Evolutionary conservation across 2,329 filamentous ascomycete genomes (phyloP).

Genomic region (Phyllosticta paracitricarpa): DNA sequence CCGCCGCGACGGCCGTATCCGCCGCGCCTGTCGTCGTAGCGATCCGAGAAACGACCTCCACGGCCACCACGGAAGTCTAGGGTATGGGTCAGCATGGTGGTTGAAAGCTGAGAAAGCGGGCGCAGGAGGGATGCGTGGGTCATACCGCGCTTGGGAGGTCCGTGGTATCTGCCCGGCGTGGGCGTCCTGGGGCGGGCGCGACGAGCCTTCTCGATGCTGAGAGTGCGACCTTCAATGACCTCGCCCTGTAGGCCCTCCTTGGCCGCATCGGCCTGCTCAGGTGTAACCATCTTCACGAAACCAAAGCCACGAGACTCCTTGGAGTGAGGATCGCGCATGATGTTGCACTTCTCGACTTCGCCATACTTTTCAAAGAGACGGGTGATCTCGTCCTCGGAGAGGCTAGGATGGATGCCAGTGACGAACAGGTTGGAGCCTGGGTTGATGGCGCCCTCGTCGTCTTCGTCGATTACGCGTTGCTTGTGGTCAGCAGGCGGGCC

Average conservation of each 20-base stretch:
- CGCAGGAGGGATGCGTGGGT: conserved; percentile 3
- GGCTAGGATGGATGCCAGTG: conserved; percentile 89
- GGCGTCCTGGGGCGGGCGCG: conserved; percentile 90
- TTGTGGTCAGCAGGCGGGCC: conserved; percentile 39
- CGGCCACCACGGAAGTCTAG: conserved; percentile 38
- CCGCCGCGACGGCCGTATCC: conserved; percentile 32
- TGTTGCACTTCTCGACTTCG: conserved; percentile 97
- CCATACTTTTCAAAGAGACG: conserved; percentile 98
- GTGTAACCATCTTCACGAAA: conserved; percentile 97
- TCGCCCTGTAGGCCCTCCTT: conserved; percentile 95
- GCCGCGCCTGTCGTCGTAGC: conserved; percentile 32
- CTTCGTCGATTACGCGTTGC: conserved; percentile 35
- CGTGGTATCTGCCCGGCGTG: conserved; percentile 98
- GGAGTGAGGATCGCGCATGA: conserved; percentile 97
- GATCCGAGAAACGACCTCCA: conserved; percentile 40
- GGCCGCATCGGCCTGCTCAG: conserved; percentile 90
- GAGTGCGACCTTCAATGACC: conserved; percentile 83
- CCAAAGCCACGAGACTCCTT: conserved; percentile 98
- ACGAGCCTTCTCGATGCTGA: conserved; percentile 98
- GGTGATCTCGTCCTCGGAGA: conserved; percentile 81
- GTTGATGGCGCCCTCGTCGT: conserved; percentile 65
- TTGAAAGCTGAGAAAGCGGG: background rate
- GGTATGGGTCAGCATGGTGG: conserved; percentile 1
- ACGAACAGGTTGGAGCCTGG: conserved; percentile 98
- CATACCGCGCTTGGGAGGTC: conserved; percentile 92